Conservation (phyloP, 2,329 filamentous ascomycete species). For the Sporothrix schenckii region DNA sequence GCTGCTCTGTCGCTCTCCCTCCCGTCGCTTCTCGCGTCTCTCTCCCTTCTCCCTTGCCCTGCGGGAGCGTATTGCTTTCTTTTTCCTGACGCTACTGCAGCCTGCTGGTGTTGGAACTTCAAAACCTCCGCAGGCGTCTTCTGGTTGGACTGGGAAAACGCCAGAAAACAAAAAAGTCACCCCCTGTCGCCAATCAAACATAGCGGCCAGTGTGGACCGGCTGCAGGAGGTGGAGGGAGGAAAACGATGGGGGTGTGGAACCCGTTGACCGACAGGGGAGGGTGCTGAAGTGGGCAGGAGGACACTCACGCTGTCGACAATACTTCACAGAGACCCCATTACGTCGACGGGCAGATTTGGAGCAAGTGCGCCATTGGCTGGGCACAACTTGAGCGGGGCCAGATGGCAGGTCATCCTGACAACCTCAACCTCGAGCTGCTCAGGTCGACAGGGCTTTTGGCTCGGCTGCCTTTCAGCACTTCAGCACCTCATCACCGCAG, state of each 20-base stretch:
- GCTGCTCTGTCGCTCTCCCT: slow-evolving; percentile 12
- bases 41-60: slow-evolving; percentile 4
- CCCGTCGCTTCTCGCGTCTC: slow-evolving; percentile 4
- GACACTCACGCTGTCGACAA: too few species aligned
- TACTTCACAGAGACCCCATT: not conserved
- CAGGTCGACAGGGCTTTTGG: not conserved
- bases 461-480: too few species aligned
- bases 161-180: not conserved
- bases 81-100: slow-evolving; percentile 14
- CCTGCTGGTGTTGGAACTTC: not conserved
- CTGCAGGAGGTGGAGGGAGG: not conserved
- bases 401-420: too few species aligned
- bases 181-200: slow-evolving; percentile 28
- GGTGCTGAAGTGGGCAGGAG: not conserved
- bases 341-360: not conserved
- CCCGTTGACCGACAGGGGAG: slow-evolving; percentile 11
- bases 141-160: not conserved
- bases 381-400: too few species aligned
- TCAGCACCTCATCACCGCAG: too few species aligned
- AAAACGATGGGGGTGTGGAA: slow-evolving; percentile 19
- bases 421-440: not conserved
- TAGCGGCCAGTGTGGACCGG: slow-evolving; percentile 22
- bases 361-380: slow-evolving; percentile 20
- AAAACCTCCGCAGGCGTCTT: not conserved
- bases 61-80: not conserved